Evolutionary conservation across 176 grass and related monocot genomes (phyloP).

Genomic region (Themeda triandra): DNA sequence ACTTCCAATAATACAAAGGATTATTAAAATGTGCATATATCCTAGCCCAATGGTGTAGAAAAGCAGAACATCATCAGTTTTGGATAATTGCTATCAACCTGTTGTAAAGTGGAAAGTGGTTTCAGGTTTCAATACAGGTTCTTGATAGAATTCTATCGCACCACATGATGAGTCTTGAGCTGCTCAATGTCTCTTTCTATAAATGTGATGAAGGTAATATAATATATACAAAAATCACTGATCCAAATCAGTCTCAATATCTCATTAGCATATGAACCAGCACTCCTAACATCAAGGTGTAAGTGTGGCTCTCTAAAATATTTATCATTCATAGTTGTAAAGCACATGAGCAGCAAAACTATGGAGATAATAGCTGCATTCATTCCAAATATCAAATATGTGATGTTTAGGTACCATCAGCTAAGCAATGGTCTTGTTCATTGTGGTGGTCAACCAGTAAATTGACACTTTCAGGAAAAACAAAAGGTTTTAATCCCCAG

Average conservation of each 20-base stretch:
- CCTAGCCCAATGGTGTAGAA: background rate
- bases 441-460: background rate
- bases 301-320: background rate
- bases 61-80: background rate
- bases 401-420: slow-evolving; percentile 1
- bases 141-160: background rate
- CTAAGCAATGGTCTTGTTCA: background rate
- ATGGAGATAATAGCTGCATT: background rate
- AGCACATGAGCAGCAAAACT: background rate
- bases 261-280: background rate
- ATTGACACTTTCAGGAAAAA: background rate
- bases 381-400: background rate
- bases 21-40: background rate
- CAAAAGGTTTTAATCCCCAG: background rate
- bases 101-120: background rate
- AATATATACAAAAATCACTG: background rate
- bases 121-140: background rate
- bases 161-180: background rate
- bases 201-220: background rate
- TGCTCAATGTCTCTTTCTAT: background rate
- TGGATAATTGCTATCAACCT: background rate
- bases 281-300: background rate
- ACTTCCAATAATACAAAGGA: background rate
- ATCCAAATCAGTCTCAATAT: background rate
- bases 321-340: background rate